Conservation (phyloP, 2,329 filamentous ascomycete species). For the Sarocladiaceae sp. region DNA sequence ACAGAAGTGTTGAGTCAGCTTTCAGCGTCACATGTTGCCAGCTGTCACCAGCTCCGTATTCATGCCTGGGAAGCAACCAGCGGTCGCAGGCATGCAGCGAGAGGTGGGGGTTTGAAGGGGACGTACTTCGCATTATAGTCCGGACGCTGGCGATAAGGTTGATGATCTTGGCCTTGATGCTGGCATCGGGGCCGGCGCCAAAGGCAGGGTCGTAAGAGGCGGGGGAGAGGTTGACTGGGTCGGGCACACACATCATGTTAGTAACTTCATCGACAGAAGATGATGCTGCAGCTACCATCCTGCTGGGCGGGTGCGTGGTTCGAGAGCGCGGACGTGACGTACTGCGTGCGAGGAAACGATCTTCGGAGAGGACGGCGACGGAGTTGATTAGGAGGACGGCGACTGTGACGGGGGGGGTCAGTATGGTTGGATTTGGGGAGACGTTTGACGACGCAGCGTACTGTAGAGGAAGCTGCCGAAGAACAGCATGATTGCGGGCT, state of each 20-base stretch:
- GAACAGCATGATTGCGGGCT: constrained; percentile 54
- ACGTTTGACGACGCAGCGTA: constrained; percentile 35
- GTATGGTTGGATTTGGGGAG: constrained; percentile 79
- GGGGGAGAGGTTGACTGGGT: constrained; percentile 65
- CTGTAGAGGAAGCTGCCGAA: constrained; percentile 65
- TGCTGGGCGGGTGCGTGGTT: too few relatives aligned
- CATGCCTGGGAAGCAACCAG: too few relatives aligned
- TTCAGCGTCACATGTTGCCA: background rate
- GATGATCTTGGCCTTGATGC: constrained; percentile 79
- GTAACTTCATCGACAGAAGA: too few relatives aligned
- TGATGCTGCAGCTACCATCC: too few relatives aligned
- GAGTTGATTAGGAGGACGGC: constrained; percentile 86
- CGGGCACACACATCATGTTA: too few relatives aligned
- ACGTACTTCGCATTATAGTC: constrained; percentile 81
- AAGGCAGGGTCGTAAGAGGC: constrained; percentile 69
- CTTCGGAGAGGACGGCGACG: constrained; percentile 88
- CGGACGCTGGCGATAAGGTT: constrained; percentile 86
- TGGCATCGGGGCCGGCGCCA: constrained; percentile 64
- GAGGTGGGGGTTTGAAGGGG: background rate
- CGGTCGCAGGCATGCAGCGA: too few relatives aligned
- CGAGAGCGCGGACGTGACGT: constrained; percentile 16
- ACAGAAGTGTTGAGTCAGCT: background rate
- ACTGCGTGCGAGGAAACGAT: constrained; percentile 77
- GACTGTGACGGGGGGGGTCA: constrained; percentile 38
- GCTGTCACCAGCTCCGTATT: background rate